A percentile compares a stretch with the other conserved stretches of the same genome.
Evolutionary conservation across 768 basidiomycete species (phyloP).

Genomic region (Mycena epipterygia): DNA sequence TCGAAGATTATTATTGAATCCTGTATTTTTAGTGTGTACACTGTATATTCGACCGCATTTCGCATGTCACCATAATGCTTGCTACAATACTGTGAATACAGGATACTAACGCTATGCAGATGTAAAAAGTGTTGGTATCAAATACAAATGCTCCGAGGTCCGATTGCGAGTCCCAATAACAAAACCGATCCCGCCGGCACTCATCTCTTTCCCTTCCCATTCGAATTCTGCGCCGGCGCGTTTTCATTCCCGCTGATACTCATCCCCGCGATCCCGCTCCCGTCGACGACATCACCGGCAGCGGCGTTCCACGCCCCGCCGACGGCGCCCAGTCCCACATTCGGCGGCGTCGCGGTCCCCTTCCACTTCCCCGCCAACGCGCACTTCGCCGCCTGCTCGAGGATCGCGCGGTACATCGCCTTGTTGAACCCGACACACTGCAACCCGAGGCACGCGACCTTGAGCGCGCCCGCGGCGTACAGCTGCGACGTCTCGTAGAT

Average conservation of each 20-base stretch:
- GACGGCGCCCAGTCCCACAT: constrained; percentile 16
- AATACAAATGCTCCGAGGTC: constrained; percentile 29
- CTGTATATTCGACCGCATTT: no score
- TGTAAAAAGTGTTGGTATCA: background rate
- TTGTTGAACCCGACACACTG: constrained; percentile 86
- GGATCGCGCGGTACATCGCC: constrained; percentile 70
- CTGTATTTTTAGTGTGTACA: constrained; percentile 30
- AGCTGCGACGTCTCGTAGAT: constrained; percentile 81
- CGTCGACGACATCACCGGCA: constrained; percentile 15
- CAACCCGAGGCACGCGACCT: constrained; percentile 79
- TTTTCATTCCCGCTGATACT: constrained; percentile 30
- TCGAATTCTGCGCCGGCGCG: constrained; percentile 22
- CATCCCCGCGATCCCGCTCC: constrained; percentile 24
- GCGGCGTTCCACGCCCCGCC: constrained; percentile 25
- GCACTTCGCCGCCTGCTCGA: constrained; percentile 73
- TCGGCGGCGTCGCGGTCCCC: constrained; percentile 6
- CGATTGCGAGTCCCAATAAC: constrained; percentile 9
- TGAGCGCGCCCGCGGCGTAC: constrained; percentile 79
- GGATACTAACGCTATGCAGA: background rate
- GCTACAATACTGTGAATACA: constrained; percentile 18
- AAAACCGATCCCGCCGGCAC: background rate
- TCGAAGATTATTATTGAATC: constrained; percentile 10
- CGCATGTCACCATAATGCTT: background rate
- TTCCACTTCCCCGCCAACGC: constrained; percentile 26
- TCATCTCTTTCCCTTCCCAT: constrained; percentile 29